Evolutionary conservation across 2,329 filamentous ascomycete genomes (phyloP), one percentile per base, ranked within the genome.

Genomic region (Aureobasidium lini): DNA sequence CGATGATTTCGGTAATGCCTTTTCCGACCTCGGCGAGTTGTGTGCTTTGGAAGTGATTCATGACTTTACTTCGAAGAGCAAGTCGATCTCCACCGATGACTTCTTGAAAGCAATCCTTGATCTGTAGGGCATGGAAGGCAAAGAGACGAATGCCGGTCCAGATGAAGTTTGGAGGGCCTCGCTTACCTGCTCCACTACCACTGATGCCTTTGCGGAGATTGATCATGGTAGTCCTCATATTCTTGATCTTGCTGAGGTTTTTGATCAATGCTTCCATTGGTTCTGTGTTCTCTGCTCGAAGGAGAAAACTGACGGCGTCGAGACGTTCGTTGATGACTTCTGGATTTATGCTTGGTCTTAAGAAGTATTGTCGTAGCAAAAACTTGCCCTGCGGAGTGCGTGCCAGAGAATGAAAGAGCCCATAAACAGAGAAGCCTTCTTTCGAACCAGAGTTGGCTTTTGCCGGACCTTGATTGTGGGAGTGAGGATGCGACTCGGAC

Each of bases 401-500:
- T 29, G 88, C 85, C 32, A 94, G 76, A 59, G 84, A 79, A 60
- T 87, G 84, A 62, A 96, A 95, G 0, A 97, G 76, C 0, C 89
- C 92, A 70, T 88, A 96, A 0, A 96, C 75, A 0, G 90, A 97
- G 1, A 94, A 78, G 15, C 84, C 88, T 73, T 95, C 91, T 70
- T 93, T 96, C 0, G 82, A 81, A 18, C 82, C 85, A 1, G 81
- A 84, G 29, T 77, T 80, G 32, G 79, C 78, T 63, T 77, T 82
- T 6, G 79, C 81, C 2, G 85, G 83, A 0, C 88, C 88, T 73
- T 88, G 86, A 65, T 86, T 88, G 63, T 93, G 88, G 49, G 83
- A 85, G 67, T 90, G 91, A 4, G 90, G 92, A 70, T 95, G 90
- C 10, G 83, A 83, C 70, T 96, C 92, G 1, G 87, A 84, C 59